phyloP scores from a whole-genome alignment of 2,329 filamentous ascomycete species.

The Fusarium lateritium region DNA sequence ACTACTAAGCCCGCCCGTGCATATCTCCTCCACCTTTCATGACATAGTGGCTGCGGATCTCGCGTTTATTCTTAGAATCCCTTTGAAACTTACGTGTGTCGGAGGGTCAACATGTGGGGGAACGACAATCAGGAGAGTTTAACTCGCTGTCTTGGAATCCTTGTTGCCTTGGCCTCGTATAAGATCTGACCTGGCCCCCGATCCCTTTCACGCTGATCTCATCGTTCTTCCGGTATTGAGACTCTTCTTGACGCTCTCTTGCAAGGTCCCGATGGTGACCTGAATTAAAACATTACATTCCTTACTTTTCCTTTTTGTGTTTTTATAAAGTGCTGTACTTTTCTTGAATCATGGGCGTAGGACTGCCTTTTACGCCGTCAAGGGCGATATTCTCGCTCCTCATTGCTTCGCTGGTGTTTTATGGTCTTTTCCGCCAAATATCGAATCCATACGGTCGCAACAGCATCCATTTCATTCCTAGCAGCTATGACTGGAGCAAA shows the following conservation, averaged over 20 bases:
- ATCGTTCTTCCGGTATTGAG: slow-evolving; percentile 5
- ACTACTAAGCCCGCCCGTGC: slow-evolving; percentile 21
- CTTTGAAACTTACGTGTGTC: slow-evolving; percentile 23
- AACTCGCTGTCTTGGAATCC: slow-evolving; percentile 30
- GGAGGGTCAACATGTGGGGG: slow-evolving; percentile 31
- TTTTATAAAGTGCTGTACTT: neutral
- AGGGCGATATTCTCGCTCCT: slow-evolving; percentile 38
- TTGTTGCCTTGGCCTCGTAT: slow-evolving; percentile 28
- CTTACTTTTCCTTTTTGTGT: slow-evolving; percentile 3
- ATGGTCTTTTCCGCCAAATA: slow-evolving; percentile 32
- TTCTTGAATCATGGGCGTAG: slow-evolving; percentile 39
- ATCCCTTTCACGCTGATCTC: neutral
- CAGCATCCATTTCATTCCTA: slow-evolving; percentile 38
- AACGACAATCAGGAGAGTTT: slow-evolving; percentile 28
- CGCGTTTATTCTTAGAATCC: slow-evolving; percentile 40
- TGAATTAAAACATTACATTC: slow-evolving; percentile 21
- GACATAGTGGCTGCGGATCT: slow-evolving; percentile 30
- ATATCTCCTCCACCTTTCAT: slow-evolving; percentile 24
- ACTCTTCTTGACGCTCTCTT: slow-evolving; percentile 5
- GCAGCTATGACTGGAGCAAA: slow-evolving; percentile 44
- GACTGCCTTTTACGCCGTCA: slow-evolving; percentile 39
- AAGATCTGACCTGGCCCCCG: slow-evolving; percentile 24
- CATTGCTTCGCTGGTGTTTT: slow-evolving; percentile 33
- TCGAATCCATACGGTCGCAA: slow-evolving; percentile 14
- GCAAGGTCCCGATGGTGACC: slow-evolving; percentile 28